phyloP scores from a whole-genome alignment of 345 rosid species.

The Pelargonium nanum region DNA sequence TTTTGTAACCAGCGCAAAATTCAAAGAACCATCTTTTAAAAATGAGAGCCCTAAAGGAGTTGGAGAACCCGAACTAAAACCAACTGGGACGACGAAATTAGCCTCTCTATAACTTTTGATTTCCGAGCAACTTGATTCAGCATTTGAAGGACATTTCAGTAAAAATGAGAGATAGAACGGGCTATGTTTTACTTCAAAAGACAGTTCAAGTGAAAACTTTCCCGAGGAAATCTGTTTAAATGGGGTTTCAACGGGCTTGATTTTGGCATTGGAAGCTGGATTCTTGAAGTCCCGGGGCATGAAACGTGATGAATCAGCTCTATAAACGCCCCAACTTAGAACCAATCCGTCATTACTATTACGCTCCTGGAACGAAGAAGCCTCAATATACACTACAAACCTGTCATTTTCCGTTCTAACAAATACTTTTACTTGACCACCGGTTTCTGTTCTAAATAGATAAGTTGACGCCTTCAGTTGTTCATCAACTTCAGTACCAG shows the following conservation, averaged over 20 bases:
- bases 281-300: constrained; percentile 35
- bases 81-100: constrained; percentile 71
- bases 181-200: constrained; percentile 51
- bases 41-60: constrained; percentile 74
- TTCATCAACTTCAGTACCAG: constrained; percentile 24
- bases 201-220: constrained; percentile 42
- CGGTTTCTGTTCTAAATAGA: constrained; percentile 60
- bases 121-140: constrained; percentile 22
- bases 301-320: constrained; percentile 52
- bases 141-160: constrained; percentile 34
- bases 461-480: constrained; percentile 35
- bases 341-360: constrained; percentile 26
- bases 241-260: constrained; percentile 31
- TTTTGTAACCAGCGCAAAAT: constrained; percentile 69
- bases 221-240: constrained; percentile 33
- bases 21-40: constrained; percentile 47
- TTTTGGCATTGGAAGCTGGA: constrained; percentile 24
- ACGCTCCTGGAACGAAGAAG: constrained; percentile 37
- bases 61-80: constrained; percentile 57
- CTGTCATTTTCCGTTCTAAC: constrained; percentile 42
- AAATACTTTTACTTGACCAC: constrained; percentile 56
- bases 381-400: constrained; percentile 45
- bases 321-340: constrained; percentile 58
- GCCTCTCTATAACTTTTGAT: constrained; percentile 51
- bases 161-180: constrained; percentile 73